Base-by-base conservation (phyloP, 2,329 filamentous ascomycete species). In the Ceratocystis harringtonii region DNA sequence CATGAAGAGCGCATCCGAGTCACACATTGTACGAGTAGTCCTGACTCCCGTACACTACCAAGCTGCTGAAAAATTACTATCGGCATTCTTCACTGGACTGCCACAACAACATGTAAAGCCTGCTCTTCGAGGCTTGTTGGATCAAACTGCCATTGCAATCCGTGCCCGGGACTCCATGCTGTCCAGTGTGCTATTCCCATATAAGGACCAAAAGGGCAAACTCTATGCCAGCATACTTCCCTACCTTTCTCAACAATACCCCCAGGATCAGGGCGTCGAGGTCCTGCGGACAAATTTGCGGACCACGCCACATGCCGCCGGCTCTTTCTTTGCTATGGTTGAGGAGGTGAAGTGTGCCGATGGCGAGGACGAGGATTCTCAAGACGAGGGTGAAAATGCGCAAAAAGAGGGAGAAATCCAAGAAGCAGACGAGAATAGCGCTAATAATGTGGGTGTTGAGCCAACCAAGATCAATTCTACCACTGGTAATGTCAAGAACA, bases 121-220 rank as follows among this genome's bases (percentile, higher is more conserved):
- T 7, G 83, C 87, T 1, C 72, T 90, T 22, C 86, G 92, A 63
- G 82, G 85, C 10, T 83, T 90, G 61, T 79, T 96, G 68, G 90
- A 96, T 71, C 87, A 89, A 69, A 89, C 89, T 2, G 88, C 90
- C 22, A 87, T 96, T 65, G 76, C 96, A 25, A 82, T 80, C 4
- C 79, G 81, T 67, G 80, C 86, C 73, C 85, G 84, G 71, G 79
- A 85, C 41, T 87, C 88, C 52, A 89, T 96, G 81, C 72, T 94
- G 10, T 84, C 90, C 5, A 92, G 90, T 73, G 85, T 95, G 12
- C 77, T 96, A 67, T 90, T 94, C 73, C 89, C 90, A 0, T 83
- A 85, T 74, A 76, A 84, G 68, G 78, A 85, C 71, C 78, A 82
- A 71, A 80, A 85, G 72, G 82, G 86, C 52, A 78, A 83, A 69